Evolutionary conservation across 805 yeast species (phyloP).

Genomic region (Yamadazyma philogaea): DNA sequence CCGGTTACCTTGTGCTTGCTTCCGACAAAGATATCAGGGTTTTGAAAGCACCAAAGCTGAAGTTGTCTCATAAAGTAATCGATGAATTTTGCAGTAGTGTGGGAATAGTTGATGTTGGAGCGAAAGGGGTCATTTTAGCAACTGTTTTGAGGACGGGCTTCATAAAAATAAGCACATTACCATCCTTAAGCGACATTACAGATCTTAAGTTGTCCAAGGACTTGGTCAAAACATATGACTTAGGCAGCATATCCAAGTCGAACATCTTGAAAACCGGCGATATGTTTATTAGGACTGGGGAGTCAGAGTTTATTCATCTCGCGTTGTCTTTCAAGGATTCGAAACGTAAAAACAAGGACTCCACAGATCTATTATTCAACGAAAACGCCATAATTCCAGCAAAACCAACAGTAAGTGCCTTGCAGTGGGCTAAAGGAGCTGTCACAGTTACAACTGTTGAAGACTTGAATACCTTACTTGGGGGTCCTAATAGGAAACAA

Average conservation of each 20-base stretch:
- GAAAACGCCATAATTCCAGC: conserved; percentile 65
- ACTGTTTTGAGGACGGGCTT: conserved; percentile 45
- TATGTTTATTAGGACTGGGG: conserved; percentile 52
- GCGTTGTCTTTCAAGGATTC: conserved; percentile 20
- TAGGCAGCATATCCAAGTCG: conserved; percentile 22
- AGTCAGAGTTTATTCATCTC: conserved; percentile 40
- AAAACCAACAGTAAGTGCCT: conserved; percentile 74
- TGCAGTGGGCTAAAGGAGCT: conserved; percentile 83
- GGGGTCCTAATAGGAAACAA: conserved; percentile 69
- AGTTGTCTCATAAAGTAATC: conserved; percentile 60
- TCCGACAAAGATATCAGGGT: conserved; percentile 63
- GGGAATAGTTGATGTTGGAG: conserved; percentile 50
- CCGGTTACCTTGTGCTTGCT: conserved; percentile 57
- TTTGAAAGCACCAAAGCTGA: conserved; percentile 56
- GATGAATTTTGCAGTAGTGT: conserved; percentile 43
- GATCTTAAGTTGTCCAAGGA: conserved; percentile 39
- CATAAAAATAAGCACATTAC: conserved; percentile 50
- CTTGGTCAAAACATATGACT: conserved; percentile 19
- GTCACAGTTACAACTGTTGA: conserved; percentile 54
- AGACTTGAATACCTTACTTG: conserved; percentile 64
- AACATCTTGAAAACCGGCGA: conserved; percentile 51
- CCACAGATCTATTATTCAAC: conserved; percentile 64
- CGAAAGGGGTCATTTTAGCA: conserved; percentile 47
- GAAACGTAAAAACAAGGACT: conserved; percentile 17
- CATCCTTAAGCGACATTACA: conserved; percentile 59